Conservation (phyloP, 2,329 filamentous ascomycete genomes). For the Madurella mycetomatis region DNA sequence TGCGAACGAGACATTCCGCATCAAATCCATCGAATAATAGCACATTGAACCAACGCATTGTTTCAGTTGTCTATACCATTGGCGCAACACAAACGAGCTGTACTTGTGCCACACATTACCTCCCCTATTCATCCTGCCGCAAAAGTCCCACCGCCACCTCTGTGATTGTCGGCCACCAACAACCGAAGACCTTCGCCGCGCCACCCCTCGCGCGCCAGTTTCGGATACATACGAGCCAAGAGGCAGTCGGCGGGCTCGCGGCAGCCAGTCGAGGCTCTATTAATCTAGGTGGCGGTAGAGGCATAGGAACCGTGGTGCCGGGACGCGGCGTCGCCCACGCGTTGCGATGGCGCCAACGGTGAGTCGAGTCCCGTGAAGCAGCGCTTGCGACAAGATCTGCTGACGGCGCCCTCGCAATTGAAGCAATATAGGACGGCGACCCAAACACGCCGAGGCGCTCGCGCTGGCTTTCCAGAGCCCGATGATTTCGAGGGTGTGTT, state of each 20-base stretch:
- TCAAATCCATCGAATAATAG: no score
- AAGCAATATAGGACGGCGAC: constrained; percentile 26
- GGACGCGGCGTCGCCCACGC: neutral
- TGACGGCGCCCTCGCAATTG: constrained; percentile 1
- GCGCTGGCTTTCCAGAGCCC: constrained; percentile 54
- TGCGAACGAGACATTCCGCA: no score
- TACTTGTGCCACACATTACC: neutral
- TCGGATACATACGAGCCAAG: neutral
- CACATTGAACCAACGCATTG: no score
- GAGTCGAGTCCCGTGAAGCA: neutral
- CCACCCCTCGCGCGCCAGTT: neutral
- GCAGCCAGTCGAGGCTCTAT: neutral
- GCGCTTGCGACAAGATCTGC: neutral
- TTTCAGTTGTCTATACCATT: neutral
- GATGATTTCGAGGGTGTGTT: constrained; percentile 53
- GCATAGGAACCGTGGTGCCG: neutral
- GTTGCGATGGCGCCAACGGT: constrained; percentile 16
- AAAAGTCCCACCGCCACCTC: neutral
- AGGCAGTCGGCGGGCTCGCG: no score
- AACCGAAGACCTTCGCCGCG: neutral
- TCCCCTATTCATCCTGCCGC: neutral
- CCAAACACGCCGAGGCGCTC: constrained; percentile 54
- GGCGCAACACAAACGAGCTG: neutral
- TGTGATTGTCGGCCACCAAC: neutral
- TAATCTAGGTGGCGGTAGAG: neutral